Evolutionary conservation across 306 rosid genomes (phyloP), one percentile per base, ranked within the genome.

Genomic region (Cercis canadensis): DNA sequence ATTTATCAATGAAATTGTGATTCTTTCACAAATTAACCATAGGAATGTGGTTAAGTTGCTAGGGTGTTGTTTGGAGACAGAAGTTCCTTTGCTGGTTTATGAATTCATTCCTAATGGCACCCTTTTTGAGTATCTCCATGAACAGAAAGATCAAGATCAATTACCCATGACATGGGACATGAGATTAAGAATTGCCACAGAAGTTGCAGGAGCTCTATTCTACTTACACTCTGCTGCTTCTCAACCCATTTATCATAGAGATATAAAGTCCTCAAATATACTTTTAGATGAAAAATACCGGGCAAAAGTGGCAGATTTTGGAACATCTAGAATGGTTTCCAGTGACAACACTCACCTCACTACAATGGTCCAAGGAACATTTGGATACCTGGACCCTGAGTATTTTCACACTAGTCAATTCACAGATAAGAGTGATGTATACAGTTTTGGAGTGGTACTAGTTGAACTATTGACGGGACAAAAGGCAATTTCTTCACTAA

Each of bases 271-370:
- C 1, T 0, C 10, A 37, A 59, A 59, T 17, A 59, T 31, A 57
- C 62, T 57, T 12, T 31, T 57, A 13, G 62, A 57, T 57, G 62
- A 57, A 4, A 32, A 24, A 4, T 57, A 10, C 40, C 24, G 6
- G 11, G 62, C 62, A 57, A 57, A 57, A 57, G 19, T 57, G 10
- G 62, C 62, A 24, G 41, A 57, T 14, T 24, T 57, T 57, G 62
- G 62, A 14, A 14, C 62, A 24, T 57, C 62, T 6, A 57, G 62
- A 57, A 21, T 29, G 5, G 12, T 57, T 7, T 31, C 1, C n/a
- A 24, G 3, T 24, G 62, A 57, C n/a, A 15, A 31, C 9, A 57
- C 62, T 31, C 62, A 57, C 17, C 8, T 57, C n/a, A 36, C 29
- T 37, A 59, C 46, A 7, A 6, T 3, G 2, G 65, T 59, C 1